Conservation (phyloP, 768 basidiomycete species). For the Rhodotorula sphaerocarpa region DNA sequence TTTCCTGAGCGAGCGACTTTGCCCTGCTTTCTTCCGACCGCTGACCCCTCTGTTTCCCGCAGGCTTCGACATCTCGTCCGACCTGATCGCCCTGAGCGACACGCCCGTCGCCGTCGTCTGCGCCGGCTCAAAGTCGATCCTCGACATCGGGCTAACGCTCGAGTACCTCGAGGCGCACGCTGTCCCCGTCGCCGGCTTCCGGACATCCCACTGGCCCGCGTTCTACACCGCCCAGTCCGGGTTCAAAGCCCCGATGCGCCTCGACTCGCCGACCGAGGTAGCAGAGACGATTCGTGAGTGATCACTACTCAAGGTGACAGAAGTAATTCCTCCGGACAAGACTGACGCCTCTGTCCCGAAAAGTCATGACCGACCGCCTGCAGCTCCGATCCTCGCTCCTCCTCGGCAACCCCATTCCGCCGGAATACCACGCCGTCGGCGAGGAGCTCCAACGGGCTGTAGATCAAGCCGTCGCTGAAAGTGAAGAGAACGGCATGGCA, state of each 20-base stretch:
- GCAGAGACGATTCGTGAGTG: slow-evolving; percentile 65
- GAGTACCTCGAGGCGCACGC: slow-evolving; percentile 73
- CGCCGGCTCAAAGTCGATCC: slow-evolving; percentile 85
- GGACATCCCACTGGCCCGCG: slow-evolving; percentile 78
- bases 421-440: slow-evolving; percentile 61
- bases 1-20: background rate
- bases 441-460: slow-evolving; percentile 64
- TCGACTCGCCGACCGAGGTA: slow-evolving; percentile 56
- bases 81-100: slow-evolving; percentile 76
- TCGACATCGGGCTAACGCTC: slow-evolving; percentile 70
- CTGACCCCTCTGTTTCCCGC: background rate
- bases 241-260: slow-evolving; percentile 72
- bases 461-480: slow-evolving; percentile 74
- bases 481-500: slow-evolving; percentile 68
- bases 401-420: slow-evolving; percentile 84
- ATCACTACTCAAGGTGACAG: too few species aligned
- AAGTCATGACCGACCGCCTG: slow-evolving; percentile 43
- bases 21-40: background rate
- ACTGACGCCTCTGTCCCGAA: slow-evolving; percentile 18
- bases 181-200: slow-evolving; percentile 78
- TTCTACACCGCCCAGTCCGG: slow-evolving; percentile 84
- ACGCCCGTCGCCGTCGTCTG: slow-evolving; percentile 89
- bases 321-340: too few species aligned
- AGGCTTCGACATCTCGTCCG: slow-evolving; percentile 95
- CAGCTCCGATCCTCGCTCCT: slow-evolving; percentile 67